A percentile compares a stretch with the other conserved stretches of the same genome.
These are phyloP conservation scores for Monilinia polystroma DNA, from an alignment of 2,329 filamentous ascomycete species.

Conservation along the genomic window DNA sequence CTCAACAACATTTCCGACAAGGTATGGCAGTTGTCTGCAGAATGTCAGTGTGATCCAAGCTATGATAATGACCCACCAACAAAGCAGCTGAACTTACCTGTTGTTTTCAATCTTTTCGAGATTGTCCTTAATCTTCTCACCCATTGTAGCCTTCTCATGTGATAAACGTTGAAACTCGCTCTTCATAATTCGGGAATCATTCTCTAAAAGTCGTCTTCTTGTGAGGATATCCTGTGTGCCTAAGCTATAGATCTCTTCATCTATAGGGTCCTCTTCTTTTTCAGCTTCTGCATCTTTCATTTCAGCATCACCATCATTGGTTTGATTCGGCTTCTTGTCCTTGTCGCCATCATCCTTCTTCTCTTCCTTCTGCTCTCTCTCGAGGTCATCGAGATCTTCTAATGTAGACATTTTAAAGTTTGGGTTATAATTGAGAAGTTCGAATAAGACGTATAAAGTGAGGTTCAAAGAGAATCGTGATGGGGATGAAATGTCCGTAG, in stretches of 20 bases:
- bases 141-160: conserved; percentile 95
- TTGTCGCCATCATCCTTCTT: conserved; percentile 57
- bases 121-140: conserved; percentile 99
- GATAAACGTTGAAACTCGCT: conserved; percentile 92
- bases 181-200: conserved; percentile 98
- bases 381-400: conserved; percentile 74
- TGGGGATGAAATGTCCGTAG: conserved; percentile 18
- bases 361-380: conserved; percentile 66
- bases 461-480: neutral
- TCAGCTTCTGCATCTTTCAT: conserved; percentile 83
- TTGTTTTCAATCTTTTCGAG: conserved; percentile 99
- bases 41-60: conserved; percentile 23
- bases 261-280: conserved; percentile 77
- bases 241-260: conserved; percentile 88
- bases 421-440: conserved; percentile 13
- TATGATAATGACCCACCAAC: neutral
- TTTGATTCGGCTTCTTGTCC: conserved; percentile 54
- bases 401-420: conserved; percentile 64
- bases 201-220: conserved; percentile 87
- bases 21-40: conserved; percentile 87
- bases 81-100: conserved; percentile 58
- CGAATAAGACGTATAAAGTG: neutral
- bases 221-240: conserved; percentile 94
- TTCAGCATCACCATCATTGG: conserved; percentile 69
- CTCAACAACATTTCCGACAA: conserved; percentile 97